phyloP scores from a whole-genome alignment of 352 stramenopile genomes.

The Globisporangium echinulatum region DNA sequence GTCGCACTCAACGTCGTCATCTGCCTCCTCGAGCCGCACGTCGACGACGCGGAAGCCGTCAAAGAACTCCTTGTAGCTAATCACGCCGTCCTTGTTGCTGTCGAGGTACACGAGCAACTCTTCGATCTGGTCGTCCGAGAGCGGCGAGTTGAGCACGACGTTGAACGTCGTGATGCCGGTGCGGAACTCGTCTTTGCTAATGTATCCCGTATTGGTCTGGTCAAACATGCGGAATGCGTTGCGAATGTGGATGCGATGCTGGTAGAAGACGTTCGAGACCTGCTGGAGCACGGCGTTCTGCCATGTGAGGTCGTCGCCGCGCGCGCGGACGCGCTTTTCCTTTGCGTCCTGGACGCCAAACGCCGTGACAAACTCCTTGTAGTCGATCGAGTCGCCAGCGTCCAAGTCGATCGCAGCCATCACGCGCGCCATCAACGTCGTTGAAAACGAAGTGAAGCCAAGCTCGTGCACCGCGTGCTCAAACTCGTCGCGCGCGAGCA shows the following conservation, averaged over 20 bases:
- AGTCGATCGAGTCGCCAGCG: conserved; percentile 85
- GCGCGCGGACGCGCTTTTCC: conserved; percentile 44
- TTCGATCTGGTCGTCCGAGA: conserved; percentile 91
- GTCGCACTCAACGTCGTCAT: not conserved
- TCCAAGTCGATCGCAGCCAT: conserved; percentile 86
- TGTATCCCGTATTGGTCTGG: conserved; percentile 68
- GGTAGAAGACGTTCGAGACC: conserved; percentile 92
- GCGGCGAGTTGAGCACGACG: conserved; percentile 82
- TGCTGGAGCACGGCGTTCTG: conserved; percentile 90
- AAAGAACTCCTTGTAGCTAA: conserved; percentile 94
- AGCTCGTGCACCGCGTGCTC: conserved; percentile 61
- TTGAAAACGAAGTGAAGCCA: conserved; percentile 45
- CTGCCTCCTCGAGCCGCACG: conserved; percentile 28
- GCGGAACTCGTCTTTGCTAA: conserved; percentile 84
- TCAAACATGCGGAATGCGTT: conserved; percentile 92
- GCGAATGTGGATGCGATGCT: conserved; percentile 91
- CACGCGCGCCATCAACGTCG: conserved; percentile 59
- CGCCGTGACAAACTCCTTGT: conserved; percentile 89
- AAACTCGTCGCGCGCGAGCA: conserved; percentile 74
- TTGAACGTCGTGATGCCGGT: conserved; percentile 85
- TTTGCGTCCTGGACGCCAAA: conserved; percentile 84
- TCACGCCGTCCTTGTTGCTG: conserved; percentile 85
- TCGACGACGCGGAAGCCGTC: conserved; percentile 87
- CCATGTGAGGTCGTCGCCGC: conserved; percentile 78
- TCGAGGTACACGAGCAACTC: conserved; percentile 85